Percentiles rank a stretch among this genome's conserved stretches.
Evolutionary conservation across 1,139 yeast genomes (phyloP).

Genomic region (Zhuliangozyma blackwelliae): DNA sequence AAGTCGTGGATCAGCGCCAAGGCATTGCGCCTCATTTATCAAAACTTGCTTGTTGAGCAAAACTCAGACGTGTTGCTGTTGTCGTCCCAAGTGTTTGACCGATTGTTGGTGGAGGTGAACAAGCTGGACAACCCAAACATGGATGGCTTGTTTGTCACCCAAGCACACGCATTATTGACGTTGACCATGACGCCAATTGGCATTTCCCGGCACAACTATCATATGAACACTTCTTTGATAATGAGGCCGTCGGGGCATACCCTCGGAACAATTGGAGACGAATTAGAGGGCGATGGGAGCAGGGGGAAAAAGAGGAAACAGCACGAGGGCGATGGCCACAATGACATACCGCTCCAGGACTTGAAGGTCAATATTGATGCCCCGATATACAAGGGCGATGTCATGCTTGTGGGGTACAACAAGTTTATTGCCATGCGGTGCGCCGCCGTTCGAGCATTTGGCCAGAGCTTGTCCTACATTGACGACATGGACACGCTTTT

Average conservation of each 20-base stretch:
- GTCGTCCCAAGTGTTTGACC: slow-evolving; percentile 61
- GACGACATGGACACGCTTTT: slow-evolving; percentile 34
- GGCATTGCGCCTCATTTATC: slow-evolving; percentile 71
- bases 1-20: slow-evolving; percentile 79
- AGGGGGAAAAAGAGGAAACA: slow-evolving; percentile 36
- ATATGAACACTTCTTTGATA: slow-evolving; percentile 71
- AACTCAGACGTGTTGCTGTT: slow-evolving; percentile 65
- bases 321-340: slow-evolving; percentile 18
- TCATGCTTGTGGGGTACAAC: slow-evolving; percentile 75
- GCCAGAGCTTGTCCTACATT: slow-evolving; percentile 59
- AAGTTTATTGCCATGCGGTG: slow-evolving; percentile 72
- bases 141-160: slow-evolving; percentile 34
- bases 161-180: slow-evolving; percentile 56
- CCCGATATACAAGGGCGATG: slow-evolving; percentile 89
- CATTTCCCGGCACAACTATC: slow-evolving; percentile 80
- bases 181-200: slow-evolving; percentile 93
- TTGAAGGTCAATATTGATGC: slow-evolving; percentile 81
- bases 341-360: slow-evolving; percentile 55
- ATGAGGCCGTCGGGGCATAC: slow-evolving; percentile 76
- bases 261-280: slow-evolving; percentile 25
- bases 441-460: slow-evolving; percentile 73
- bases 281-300: slow-evolving; percentile 10
- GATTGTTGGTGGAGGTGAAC: slow-evolving; percentile 47
- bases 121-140: slow-evolving; percentile 16
- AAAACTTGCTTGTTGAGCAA: slow-evolving; percentile 86